Evolutionary conservation across 2,329 filamentous ascomycete genomes (phyloP).

Genomic region (Sordariomycetes sp.): DNA sequence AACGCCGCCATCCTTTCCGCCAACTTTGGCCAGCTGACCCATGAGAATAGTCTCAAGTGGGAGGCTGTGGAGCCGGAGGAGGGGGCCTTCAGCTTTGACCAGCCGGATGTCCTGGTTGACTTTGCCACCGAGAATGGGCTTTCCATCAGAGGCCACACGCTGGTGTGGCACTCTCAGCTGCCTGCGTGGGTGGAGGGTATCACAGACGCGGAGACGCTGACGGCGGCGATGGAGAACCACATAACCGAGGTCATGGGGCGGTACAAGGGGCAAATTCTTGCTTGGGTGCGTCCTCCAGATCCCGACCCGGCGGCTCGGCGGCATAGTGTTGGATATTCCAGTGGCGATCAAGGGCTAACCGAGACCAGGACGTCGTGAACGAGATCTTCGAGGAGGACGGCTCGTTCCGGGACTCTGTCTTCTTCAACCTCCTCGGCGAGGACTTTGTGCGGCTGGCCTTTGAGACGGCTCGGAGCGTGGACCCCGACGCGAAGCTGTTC

Average conservation of each 20-base stretch:
- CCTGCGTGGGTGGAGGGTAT: slow-evolving; percentile 49
- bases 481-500: slow-evolving; percentile 59
- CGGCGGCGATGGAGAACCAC: slow-evolving; percentile 46
- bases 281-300: slow-evolving; percentile 23
- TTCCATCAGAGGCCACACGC: slow-evolving; percentile 53
- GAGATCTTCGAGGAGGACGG: slow-evolving; percentile 56
- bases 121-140: slow-evolving; percentile 46
- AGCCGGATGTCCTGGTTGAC: slow-evolving; percentile 47
- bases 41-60: slow-evolving; percentile 66
- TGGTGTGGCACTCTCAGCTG: slow-evolving; percentile 54
- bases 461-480: slow-evolving; percentile 54
- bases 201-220: slow-evolving; percentile 38
- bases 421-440: slow-evolving; percentile 58
- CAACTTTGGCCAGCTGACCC: slow-evolving; percentile 51
- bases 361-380: slow-evolving; percentile 44
- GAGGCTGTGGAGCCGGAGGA: slow-evolving; percentile 39
- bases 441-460: slow-evolving; percentile 62
- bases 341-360: background rate
- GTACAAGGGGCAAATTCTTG: slow-evolving; percentile 55
- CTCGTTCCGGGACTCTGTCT: slow-evolving; percentile 47
- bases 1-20: slow-evolving; percentile 41
- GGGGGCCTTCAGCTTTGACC: slow-evolving; percentile 44
- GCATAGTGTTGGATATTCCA: background rate
- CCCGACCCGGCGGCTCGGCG: background rate
- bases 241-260: slow-evolving; percentile 43